Evolutionary conservation across 2,329 filamentous ascomycete genomes (phyloP).

Genomic region (Penicillium freii): DNA sequence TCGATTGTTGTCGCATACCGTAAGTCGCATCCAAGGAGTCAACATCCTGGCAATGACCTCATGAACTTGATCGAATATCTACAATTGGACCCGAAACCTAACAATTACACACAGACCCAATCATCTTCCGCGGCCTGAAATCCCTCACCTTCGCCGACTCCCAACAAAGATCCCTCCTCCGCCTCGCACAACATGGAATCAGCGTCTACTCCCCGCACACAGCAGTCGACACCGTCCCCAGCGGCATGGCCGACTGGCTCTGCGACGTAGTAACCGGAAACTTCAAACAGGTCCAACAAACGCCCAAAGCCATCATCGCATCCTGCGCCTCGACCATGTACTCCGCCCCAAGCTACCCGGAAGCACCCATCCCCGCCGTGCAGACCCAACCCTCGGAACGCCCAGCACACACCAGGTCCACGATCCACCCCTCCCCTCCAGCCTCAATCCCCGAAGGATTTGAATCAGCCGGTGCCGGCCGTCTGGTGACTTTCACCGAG

Average conservation of each 20-base stretch:
- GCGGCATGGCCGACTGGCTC: slow-evolving; percentile 91
- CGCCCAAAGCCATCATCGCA: slow-evolving; percentile 7
- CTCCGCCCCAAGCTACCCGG: slow-evolving; percentile 43
- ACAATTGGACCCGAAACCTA: not conserved
- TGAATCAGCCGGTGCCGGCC: slow-evolving; percentile 59
- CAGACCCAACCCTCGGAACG: slow-evolving; percentile 20
- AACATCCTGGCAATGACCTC: not conserved
- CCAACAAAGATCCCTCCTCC: slow-evolving; percentile 81
- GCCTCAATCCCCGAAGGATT: slow-evolving; percentile 36
- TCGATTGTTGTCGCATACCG: slow-evolving; percentile 88
- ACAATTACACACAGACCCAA: slow-evolving; percentile 64
- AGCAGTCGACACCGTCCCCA: slow-evolving; percentile 80
- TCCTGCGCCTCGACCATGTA: slow-evolving; percentile 34
- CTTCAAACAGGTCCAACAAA: slow-evolving; percentile 16
- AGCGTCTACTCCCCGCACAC: slow-evolving; percentile 97
- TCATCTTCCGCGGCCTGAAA: slow-evolving; percentile 93
- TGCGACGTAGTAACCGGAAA: slow-evolving; percentile 73
- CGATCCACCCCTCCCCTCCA: slow-evolving; percentile 51
- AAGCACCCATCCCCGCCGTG: slow-evolving; percentile 25
- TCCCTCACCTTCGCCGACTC: slow-evolving; percentile 78
- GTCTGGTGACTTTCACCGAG: slow-evolving; percentile 55
- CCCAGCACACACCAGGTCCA: slow-evolving; percentile 50
- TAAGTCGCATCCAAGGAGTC: slow-evolving; percentile 43
- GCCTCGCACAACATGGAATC: slow-evolving; percentile 79
- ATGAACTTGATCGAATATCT: not conserved